phyloP scores from a whole-genome alignment of 2,329 filamentous ascomycete genomes.

The Aspergillus nomiae region DNA sequence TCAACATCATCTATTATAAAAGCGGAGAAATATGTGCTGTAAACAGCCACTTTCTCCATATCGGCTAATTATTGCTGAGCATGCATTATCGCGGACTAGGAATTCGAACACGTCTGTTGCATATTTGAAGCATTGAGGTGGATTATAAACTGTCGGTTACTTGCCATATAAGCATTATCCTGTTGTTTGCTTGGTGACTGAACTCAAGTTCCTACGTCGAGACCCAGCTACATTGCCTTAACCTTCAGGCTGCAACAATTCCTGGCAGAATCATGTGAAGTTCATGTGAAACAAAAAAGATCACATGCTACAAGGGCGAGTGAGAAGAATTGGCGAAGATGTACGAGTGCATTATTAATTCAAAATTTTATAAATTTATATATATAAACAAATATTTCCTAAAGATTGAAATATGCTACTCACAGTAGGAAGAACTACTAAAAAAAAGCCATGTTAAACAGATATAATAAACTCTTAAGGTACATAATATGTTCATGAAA shows the following conservation, averaged over 20 bases:
- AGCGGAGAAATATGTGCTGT: too few relatives aligned
- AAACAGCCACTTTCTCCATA: too few relatives aligned
- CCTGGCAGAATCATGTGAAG: background rate
- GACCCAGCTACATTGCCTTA: background rate
- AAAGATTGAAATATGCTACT: too few relatives aligned
- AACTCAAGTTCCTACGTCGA: background rate
- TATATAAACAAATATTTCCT: too few relatives aligned
- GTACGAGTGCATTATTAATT: background rate
- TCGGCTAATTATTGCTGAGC: too few relatives aligned
- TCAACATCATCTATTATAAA: too few relatives aligned
- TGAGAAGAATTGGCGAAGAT: background rate
- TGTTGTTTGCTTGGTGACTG: background rate
- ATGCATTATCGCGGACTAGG: too few relatives aligned
- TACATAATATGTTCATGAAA: constrained; percentile 12
- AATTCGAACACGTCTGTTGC: too few relatives aligned
- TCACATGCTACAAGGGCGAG: background rate
- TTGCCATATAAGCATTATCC: background rate
- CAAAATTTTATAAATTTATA: too few relatives aligned
- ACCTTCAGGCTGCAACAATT: background rate
- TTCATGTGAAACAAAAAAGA: background rate
- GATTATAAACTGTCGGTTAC: background rate
- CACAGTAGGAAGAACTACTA: background rate
- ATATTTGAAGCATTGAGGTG: too few relatives aligned
- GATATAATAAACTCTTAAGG: constrained; percentile 7
- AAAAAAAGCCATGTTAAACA: background rate